A percentile compares a stretch with the other conserved stretches of the same genome.
Conservation (phyloP, 352 stramenopile genomes). For the Phytophthora pinifolia region DNA sequence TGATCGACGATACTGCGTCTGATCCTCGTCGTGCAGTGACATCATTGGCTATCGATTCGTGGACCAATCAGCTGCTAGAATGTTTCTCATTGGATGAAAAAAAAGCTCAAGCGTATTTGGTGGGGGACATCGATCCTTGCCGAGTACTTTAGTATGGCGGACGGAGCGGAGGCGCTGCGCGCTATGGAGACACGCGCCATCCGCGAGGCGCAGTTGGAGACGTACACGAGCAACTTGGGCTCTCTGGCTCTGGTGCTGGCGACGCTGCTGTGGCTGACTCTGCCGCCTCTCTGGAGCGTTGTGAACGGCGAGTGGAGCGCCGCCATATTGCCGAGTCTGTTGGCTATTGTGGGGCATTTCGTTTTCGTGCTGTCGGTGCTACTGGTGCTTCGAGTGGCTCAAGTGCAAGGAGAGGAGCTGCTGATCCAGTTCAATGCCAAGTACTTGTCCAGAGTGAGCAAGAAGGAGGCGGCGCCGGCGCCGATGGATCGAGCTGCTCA, state of each 20-base stretch:
- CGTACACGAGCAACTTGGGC: constrained; percentile 63
- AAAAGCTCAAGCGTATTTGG: too few relatives aligned
- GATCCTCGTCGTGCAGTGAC: constrained; percentile 8
- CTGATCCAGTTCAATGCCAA: constrained; percentile 61
- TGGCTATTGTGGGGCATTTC: constrained; percentile 57
- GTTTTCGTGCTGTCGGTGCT: constrained; percentile 55
- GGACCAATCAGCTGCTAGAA: constrained; percentile 3
- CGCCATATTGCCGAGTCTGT: constrained; percentile 48
- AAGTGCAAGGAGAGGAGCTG: constrained; percentile 66
- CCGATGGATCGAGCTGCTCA: constrained; percentile 36
- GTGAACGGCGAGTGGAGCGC: constrained; percentile 76
- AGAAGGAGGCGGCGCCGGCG: constrained; percentile 14
- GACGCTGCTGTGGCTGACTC: constrained; percentile 44
- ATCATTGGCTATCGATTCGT: constrained; percentile 6
- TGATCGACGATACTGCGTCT: constrained; percentile 8
- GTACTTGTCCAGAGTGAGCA: constrained; percentile 38
- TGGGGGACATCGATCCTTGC: constrained; percentile 15
- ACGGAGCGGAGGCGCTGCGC: constrained; percentile 37
- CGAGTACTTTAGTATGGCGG: constrained; percentile 13
- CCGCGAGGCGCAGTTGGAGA: constrained; percentile 58
- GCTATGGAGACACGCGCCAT: constrained; percentile 66
- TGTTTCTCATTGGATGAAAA: constrained; percentile 14
- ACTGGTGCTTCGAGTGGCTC: constrained; percentile 57
- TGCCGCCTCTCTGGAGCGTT: constrained; percentile 70
- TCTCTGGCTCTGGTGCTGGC: constrained; percentile 41